Percentiles rank a stretch among this genome's conserved stretches.
These are phyloP conservation scores for Castanea mollissima DNA, from an alignment of 306 rosid genomes.

Conservation along the genomic window DNA sequence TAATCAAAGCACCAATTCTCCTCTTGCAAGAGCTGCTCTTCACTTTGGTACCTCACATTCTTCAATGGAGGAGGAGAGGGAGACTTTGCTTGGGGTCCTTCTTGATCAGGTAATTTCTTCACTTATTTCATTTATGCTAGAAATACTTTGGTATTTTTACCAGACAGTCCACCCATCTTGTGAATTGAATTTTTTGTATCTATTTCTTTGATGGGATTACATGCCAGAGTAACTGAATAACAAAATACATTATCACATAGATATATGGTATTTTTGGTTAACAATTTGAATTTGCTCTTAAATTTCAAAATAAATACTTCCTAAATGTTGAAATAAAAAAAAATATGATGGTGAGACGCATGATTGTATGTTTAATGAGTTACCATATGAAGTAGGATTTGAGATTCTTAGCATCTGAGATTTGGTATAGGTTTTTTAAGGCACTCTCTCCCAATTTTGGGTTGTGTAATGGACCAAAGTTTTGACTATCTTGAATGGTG, in stretches of 20 bases:
- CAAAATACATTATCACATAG: not conserved
- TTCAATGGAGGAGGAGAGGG: constrained; percentile 65
- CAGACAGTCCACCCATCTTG: constrained; percentile 15
- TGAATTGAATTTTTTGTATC: not conserved
- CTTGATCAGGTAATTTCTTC: constrained; percentile 70
- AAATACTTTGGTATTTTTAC: constrained; percentile 3
- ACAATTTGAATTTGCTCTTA: not conserved
- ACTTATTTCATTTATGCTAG: not conserved
- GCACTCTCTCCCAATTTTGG: not conserved
- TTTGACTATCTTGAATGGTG: not conserved
- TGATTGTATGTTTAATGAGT: not conserved
- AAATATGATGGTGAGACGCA: not conserved
- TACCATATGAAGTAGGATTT: not conserved
- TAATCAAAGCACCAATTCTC: constrained; percentile 39
- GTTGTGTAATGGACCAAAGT: not conserved
- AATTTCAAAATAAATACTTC: not conserved
- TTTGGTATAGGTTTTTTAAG: not conserved
- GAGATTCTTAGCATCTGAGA: not conserved
- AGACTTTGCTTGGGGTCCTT: constrained; percentile 55
- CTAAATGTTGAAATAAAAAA: not conserved
- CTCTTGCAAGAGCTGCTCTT: constrained; percentile 59
- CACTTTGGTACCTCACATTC: constrained; percentile 57
- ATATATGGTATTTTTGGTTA: not conserved
- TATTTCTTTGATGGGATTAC: not conserved
- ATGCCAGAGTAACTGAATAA: not conserved